Percentiles rank a stretch among this genome's conserved stretches.
phyloP scores from a whole-genome alignment of 2,329 filamentous ascomycete species.

The Pseudogymnoascus sp. region DNA sequence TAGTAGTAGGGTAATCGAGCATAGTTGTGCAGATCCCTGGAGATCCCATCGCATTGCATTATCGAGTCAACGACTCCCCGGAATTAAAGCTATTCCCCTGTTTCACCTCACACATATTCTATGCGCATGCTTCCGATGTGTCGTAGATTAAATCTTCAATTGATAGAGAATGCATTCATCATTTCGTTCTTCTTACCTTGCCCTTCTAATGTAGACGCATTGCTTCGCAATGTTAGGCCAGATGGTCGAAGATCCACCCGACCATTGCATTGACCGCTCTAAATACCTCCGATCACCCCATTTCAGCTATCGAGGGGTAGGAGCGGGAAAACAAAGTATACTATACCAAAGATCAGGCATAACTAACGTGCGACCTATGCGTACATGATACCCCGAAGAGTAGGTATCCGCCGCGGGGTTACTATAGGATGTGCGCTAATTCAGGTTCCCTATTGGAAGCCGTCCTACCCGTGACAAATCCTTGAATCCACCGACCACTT shows the following conservation, averaged over 20 bases:
- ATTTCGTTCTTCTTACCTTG: background rate
- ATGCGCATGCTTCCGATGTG: background rate
- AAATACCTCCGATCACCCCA: background rate
- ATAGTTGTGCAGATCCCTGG: background rate
- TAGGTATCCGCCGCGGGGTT: background rate
- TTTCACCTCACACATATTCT: background rate
- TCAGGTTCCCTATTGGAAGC: background rate
- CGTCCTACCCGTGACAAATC: background rate
- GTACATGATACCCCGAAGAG: background rate
- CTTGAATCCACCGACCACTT: background rate
- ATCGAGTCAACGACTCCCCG: background rate
- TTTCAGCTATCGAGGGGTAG: background rate
- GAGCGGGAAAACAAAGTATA: background rate
- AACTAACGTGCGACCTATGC: background rate
- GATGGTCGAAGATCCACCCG: background rate
- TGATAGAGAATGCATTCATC: background rate
- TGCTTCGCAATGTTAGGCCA: background rate
- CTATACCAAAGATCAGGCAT: background rate
- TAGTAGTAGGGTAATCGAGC: background rate
- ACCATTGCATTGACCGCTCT: background rate
- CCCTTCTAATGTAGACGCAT: background rate
- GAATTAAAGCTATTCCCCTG: too few species aligned
- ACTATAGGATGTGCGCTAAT: background rate
- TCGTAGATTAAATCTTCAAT: background rate
- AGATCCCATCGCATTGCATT: background rate